A percentile compares a stretch with the other conserved stretches of the same genome.
These are phyloP conservation scores for Uromyces viciae-fabae DNA, from an alignment of 1,284 basidiomycete species.

Conservation along the genomic window DNA sequence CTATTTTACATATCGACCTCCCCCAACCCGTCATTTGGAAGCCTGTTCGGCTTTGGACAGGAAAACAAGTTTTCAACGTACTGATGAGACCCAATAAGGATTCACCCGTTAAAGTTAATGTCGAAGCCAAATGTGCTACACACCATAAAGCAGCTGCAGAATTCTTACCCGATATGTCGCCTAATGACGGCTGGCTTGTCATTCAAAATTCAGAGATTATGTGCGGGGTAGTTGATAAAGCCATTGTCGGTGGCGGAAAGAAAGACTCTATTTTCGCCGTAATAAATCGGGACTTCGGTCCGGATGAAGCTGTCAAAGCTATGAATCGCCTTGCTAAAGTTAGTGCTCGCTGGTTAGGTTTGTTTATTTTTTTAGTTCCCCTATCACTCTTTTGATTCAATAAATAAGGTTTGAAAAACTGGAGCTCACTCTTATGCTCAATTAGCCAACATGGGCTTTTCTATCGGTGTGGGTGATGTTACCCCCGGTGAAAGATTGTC, in stretches of 20 bases:
- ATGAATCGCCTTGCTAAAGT: constrained; percentile 97
- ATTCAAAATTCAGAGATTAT: constrained; percentile 98
- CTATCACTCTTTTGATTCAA: background rate
- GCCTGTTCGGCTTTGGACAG: constrained; percentile 90
- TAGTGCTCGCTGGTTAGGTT: constrained; percentile 87
- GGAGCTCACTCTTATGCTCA: background rate
- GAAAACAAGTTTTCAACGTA: constrained; percentile 95
- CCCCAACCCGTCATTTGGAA: constrained; percentile 94
- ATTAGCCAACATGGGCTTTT: constrained; percentile 92
- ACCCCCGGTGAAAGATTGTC: constrained; percentile 84
- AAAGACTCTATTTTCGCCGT: constrained; percentile 99
- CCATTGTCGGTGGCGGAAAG: constrained; percentile 95
- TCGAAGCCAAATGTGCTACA: constrained; percentile 94
- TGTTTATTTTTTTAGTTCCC: constrained; percentile 51
- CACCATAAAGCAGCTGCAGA: constrained; percentile 73
- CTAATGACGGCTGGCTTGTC: constrained; percentile 97
- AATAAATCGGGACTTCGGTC: constrained; percentile 93
- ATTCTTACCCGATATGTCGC: constrained; percentile 72
- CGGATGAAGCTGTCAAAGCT: constrained; percentile 85
- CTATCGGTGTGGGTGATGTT: constrained; percentile 96
- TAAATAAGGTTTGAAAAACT: background rate
- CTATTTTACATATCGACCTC: constrained; percentile 84
- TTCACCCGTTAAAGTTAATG: constrained; percentile 82
- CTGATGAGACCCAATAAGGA: constrained; percentile 90
- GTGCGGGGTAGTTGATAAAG: constrained; percentile 99